Evolutionary conservation across 2,329 filamentous ascomycete genomes (phyloP), one percentile per base, ranked within the genome.

Genomic region (Xylariaceae sp.): DNA sequence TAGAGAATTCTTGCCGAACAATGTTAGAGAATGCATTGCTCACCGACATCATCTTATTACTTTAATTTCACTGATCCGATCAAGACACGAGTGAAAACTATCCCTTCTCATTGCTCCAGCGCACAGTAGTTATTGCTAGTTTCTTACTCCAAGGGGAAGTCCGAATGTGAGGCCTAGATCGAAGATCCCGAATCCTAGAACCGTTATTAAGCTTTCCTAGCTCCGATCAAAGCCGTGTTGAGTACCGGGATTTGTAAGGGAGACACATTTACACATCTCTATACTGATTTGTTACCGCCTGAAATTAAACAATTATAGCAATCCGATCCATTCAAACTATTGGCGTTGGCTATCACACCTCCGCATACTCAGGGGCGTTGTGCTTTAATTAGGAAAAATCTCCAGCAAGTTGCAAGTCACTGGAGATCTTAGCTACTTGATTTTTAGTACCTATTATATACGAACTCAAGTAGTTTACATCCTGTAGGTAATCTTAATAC

Each of bases 1-100:
- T n/a, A n/a, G n/a, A n/a, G 44, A 44, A 47, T 21, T 47, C 53
- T 50, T 61, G 50, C 54, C 44, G 52, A 53, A 58, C 52, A 20
- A 49, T 50, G 44, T 42, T 52, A 48, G 44, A 46, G 51, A 54
- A 53, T 48, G 37, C 51, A 45, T 54, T 44, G 26, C 43, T 52
- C 26, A 46, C 50, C 52, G 49, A 48, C 59, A 61, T 59, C 52
- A 45, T 56, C 50, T 20, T 44, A 16, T 26, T 44, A 21, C 20
- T n/a, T n/a, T n/a, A 20, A 19, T 40, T 46, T 16, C 29, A 7
- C 29, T 42, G 37, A 46, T 48, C 50, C 44, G 45, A 51, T 50
- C 50, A 52, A 37, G 12, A 7, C 3, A 16, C 32, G 14, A 37
- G 5, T 14, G 32, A 37, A 3, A 16, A 37, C 12, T 16, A 37